A percentile compares a stretch with the other conserved stretches of the same genome.
Conservation (phyloP, 2,329 filamentous ascomycete genomes). For the Apiospora pterosperma region DNA sequence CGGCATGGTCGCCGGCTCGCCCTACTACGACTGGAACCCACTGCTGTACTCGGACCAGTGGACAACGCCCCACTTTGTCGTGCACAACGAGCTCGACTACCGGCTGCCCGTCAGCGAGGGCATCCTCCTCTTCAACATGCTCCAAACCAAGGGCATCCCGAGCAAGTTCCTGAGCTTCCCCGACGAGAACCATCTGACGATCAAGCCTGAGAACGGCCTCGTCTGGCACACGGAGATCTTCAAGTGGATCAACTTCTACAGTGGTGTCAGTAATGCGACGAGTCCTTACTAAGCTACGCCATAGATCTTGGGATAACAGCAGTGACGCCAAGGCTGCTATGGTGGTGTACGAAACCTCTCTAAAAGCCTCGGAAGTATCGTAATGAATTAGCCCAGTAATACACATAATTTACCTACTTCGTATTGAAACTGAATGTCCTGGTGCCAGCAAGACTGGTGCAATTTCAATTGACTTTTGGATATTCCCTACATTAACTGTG, state of each 20-base stretch:
- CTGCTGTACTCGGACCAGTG: conserved; percentile 50
- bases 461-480: too few relatives aligned
- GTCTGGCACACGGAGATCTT: conserved; percentile 67
- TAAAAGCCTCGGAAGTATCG: not conserved
- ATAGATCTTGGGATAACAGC: not conserved
- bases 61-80: conserved; percentile 67
- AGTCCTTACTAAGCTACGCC: conserved; percentile 20
- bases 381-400: not conserved
- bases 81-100: conserved; percentile 67
- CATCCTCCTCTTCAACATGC: conserved; percentile 64
- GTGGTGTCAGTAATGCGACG: conserved; percentile 25
- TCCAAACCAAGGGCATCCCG: conserved; percentile 62
- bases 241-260: conserved; percentile 63
- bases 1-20: conserved; percentile 29
- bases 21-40: conserved; percentile 49
- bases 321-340: too few relatives aligned
- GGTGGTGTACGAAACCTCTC: not conserved
- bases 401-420: not conserved
- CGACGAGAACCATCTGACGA: conserved; percentile 71
- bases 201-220: conserved; percentile 65
- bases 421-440: not conserved
- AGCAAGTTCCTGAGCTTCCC: conserved; percentile 67
- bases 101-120: conserved; percentile 66
- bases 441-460: too few relatives aligned
- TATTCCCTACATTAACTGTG: too few relatives aligned